Base-by-base conservation (phyloP, 1,139 yeast genomes). In the Saccharomycopsis hybrid region DNA sequence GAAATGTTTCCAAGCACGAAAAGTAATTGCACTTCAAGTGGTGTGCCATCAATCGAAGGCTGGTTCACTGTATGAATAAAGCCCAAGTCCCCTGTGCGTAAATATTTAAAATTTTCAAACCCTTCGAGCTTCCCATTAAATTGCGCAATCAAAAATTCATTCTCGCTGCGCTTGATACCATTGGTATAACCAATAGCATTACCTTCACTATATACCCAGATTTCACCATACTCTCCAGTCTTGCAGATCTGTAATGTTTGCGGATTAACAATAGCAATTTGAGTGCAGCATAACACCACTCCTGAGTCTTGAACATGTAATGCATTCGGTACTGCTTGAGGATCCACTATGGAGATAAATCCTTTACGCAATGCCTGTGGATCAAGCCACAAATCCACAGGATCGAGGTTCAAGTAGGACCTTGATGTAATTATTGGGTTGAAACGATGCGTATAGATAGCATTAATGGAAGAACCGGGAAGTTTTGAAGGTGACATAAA, bases 181-280 rank as follows among this genome's bases (percentile, higher is more conserved):
- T 77, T 75, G 46, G 82, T 78, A 62, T 83, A 83, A 3, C 79
- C 77, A 5, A 72, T 64, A 37, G 82, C 82, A 58, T 83, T 88
- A 1, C 92, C 95, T 58, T 89, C 96, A 1, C 96, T 85, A 55
- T 85, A 78, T 2, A 92, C 94, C 98, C 98, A 92, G 44, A 92
- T 89, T 67, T 92, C 98, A 39, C 99, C 99, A 64, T 81, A 83
- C 64, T 94, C 98, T n/a, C 97, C 97, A 52, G 82, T 84, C 54
- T 77, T 79, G 64, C 98, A 92, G 18, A 89, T 69, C 48, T 71
- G 69, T 46, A 78, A 67, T 0, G 97, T 92, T 63, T 90, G 97
- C 0, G 98, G 98, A 58, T 94, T 94, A 4, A 92, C 97, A 55
- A 92, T 86, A 1, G 96, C 94, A 41, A 94, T 80, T 62, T 89